Base-by-base conservation (phyloP, 2,329 filamentous ascomycete genomes). In the Talaromyces islandicus region DNA sequence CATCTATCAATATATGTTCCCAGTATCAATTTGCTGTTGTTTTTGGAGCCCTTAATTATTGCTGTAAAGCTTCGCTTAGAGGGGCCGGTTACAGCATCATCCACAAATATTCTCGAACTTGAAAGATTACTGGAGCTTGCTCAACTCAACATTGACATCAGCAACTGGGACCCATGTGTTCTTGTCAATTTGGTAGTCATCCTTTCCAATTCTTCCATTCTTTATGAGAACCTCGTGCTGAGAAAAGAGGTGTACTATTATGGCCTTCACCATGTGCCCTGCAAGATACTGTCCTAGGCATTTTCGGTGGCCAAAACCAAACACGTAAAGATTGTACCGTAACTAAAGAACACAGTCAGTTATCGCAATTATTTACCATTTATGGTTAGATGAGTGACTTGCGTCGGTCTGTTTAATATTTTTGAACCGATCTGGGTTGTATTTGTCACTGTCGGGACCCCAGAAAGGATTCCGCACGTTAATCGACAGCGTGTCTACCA, bases 401-500 rank as follows among this genome's bases (percentile, higher is more conserved):
- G 41, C 54, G 29, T 56, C 38, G 21, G 12, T 56, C 17, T 7
- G 41, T 12, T 29, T 46, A 12, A 56, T 46, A 17, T 19, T 19
- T 32, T 56, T 29, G 32, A 69, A 69, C 17, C 67, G 61, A 3
- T 64, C 59, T 1, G 77, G 78, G 0, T 72, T 69, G 61, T 73
- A 80, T 5, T 19, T 50, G 4, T 65, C 52, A 19, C 63, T 61
- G 62, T 80, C 77, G 0, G 64, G 29, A 0, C 72, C 77, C 78
- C 78, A 81, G 51, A 67, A 71, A 5, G 64, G 59, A 56, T 77
- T 71, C 6, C 65, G 64, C 6, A 76, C 68, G 56, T 81, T 80
- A n/a, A 81, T 64, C 3, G 75, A 73, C 63, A 77, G 69, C 0
- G 78, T 62, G 60, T 81, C 79, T 1, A 81, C 72, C 3, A 81